Evolutionary conservation across 2,329 filamentous ascomycete genomes (phyloP).

Genomic region (Ceratocystis papillata): DNA sequence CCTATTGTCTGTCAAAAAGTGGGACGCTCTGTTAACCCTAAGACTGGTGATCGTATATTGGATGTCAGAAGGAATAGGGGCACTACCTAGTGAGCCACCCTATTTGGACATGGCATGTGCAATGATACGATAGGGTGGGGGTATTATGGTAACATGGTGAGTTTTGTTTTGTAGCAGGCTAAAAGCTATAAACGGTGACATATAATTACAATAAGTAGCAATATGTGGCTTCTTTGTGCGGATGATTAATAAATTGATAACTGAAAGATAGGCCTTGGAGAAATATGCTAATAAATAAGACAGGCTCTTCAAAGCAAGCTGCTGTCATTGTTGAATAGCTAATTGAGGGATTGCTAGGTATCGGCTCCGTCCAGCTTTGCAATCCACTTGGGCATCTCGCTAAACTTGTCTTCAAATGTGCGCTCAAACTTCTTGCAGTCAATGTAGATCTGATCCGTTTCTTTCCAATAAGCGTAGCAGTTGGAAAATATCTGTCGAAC

Average conservation of each 20-base stretch:
- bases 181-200: too few relatives aligned
- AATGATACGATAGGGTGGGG: too few relatives aligned
- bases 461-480: conserved; percentile 53
- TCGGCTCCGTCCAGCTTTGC: conserved; percentile 37
- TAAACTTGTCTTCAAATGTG: conserved; percentile 49
- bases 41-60: background rate
- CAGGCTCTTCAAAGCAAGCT: too few relatives aligned
- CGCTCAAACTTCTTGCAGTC: conserved; percentile 49
- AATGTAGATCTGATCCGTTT: conserved; percentile 43
- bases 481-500: conserved; percentile 53
- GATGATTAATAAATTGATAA: background rate
- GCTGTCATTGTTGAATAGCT: too few relatives aligned
- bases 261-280: background rate
- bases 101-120: too few relatives aligned
- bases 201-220: background rate
- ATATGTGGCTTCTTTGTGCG: background rate
- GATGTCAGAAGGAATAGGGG: too few relatives aligned
- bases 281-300: background rate
- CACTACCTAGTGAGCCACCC: too few relatives aligned
- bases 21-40: conserved; percentile 4
- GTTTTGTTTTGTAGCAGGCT: too few relatives aligned
- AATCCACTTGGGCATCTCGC: conserved; percentile 50
- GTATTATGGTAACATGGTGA: too few relatives aligned
- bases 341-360: background rate
- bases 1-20: background rate